Evolutionary conservation across 139 green algal genomes (phyloP).

Genomic region (Picochlorum sp.): DNA sequence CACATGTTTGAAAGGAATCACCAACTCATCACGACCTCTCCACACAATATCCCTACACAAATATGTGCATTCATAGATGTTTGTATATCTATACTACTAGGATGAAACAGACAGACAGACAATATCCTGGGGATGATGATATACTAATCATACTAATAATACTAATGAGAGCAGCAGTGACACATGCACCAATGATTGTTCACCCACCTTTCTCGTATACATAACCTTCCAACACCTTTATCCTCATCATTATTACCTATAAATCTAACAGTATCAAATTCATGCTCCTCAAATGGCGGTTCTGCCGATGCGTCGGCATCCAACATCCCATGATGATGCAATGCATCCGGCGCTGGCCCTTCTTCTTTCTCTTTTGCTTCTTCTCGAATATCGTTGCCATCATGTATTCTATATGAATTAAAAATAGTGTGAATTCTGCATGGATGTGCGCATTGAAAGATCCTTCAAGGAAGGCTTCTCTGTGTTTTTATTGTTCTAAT

Average conservation of each 20-base stretch:
- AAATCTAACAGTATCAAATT: slow-evolving; percentile 23
- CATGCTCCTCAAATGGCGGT: slow-evolving; percentile 12
- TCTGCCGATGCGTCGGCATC: slow-evolving; percentile 2
- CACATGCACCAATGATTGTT: not conserved
- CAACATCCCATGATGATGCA: not conserved
- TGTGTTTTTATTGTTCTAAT: no score
- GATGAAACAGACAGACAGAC: no score
- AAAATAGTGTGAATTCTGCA: no score
- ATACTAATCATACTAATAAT: no score
- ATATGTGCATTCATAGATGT: not conserved
- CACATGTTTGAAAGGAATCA: slow-evolving; percentile 17
- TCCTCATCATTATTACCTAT: slow-evolving; percentile 8
- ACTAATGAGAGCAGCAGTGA: not conserved
- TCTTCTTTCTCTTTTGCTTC: no score
- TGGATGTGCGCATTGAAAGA: no score
- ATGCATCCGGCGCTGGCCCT: not conserved
- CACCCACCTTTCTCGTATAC: slow-evolving; percentile 10
- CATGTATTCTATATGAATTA: no score
- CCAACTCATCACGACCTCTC: not conserved
- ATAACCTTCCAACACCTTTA: slow-evolving; percentile 16
- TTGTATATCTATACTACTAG: no score
- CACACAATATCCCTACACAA: not conserved
- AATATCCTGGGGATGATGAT: no score
- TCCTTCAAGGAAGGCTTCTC: no score
- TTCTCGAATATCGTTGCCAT: no score